phyloP scores from a whole-genome alignment of 2,329 filamentous ascomycete genomes.

The Talaromyces sp. region DNA sequence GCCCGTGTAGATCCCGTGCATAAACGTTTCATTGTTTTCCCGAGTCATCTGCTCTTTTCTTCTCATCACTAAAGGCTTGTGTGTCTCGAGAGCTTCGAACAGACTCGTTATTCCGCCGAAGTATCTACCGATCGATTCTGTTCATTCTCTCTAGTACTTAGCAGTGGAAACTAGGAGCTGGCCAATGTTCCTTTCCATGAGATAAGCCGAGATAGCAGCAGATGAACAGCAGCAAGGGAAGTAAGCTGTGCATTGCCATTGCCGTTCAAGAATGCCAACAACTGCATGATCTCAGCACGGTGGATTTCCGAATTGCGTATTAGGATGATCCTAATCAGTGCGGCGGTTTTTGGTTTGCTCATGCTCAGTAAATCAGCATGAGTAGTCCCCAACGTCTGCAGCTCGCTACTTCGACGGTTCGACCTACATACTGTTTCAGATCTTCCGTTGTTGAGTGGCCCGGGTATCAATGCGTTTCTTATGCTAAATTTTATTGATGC shows the following conservation, averaged over 20 bases:
- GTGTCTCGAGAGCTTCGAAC: not conserved
- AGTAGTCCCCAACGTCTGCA: not conserved
- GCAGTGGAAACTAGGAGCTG: not conserved
- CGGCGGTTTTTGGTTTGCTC: not conserved
- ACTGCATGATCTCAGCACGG: not conserved
- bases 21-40: not conserved
- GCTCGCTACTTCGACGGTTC: not conserved
- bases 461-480: slow-evolving; percentile 26
- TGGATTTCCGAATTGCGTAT: too few relatives aligned
- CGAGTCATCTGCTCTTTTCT: not conserved
- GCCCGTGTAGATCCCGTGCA: not conserved
- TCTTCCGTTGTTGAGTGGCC: slow-evolving; percentile 18
- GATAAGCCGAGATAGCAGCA: not conserved
- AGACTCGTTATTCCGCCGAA: too few relatives aligned
- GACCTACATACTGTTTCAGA: not conserved
- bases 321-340: too few relatives aligned
- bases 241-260: not conserved
- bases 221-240: not conserved
- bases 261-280: too few relatives aligned
- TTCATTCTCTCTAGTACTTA: too few relatives aligned
- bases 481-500: slow-evolving; percentile 29
- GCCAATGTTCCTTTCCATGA: not conserved
- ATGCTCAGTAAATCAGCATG: not conserved
- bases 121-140: too few relatives aligned
- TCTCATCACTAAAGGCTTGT: not conserved